Base-by-base conservation (phyloP, 176 grass and related monocot species). In the Oryza longistaminata region DNA sequence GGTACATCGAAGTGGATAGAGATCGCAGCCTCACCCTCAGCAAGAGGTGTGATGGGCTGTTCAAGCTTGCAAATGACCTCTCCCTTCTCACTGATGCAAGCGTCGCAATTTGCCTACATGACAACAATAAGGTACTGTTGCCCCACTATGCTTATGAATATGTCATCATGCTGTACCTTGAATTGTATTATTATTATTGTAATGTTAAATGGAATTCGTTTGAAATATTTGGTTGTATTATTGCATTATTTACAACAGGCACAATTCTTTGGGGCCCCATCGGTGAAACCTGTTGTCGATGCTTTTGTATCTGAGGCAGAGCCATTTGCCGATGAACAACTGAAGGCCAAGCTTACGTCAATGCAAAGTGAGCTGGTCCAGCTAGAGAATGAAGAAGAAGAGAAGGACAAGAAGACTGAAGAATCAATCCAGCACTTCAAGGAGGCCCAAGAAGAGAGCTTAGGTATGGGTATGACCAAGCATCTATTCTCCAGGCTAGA, bases 231-330 rank as follows among this genome's bases (percentile, higher is more conserved):
- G 52, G 16, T 55, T 13, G 21, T 55, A 55, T 55, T 19, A 19
- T 7, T 3, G 16, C 16, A 55, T 19, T 55, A 55, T 55, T 55
- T 55, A 55, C 15, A 55, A 55, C 52, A 55, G 52, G 52, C 35
- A 35, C 53, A 13, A 13, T 11, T 66, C 42, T 85, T 85, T 7
- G 83, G 83, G 33, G 14, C 74, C 4, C 83, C 83, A 9, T 70
- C 27, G 0, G 9, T 25, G 53, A 33, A 29, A 3, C 3, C 22
- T 11, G n/a, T 73, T 12, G 26, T 68, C 40, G 48, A n/a, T 27
- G 15, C 42, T 66, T 85, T 61, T 39, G 24, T 87, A 66, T 22
- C 46, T 17, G 27, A 70, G 0, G 10, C 12, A 9, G 6, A 1
- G 26, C 0, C 24, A n/a, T 27, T 26, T 7, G 5, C 8, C 8